These are phyloP conservation scores for Chalciporus sp. DNA, from an alignment of 1,284 basidiomycete genomes.

Conservation along the genomic window DNA sequence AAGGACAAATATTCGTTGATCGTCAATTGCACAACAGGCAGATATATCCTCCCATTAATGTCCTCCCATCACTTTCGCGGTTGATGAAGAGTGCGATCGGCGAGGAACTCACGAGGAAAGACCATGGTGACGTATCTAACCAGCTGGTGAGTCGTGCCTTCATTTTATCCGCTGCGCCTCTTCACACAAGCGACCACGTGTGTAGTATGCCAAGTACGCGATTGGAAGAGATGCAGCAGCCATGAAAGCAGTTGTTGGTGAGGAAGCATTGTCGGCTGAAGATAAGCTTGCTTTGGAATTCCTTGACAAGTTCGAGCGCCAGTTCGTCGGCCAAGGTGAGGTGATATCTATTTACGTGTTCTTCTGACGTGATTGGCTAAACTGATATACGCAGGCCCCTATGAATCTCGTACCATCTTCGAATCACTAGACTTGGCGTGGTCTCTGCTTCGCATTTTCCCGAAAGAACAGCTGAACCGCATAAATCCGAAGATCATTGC, in stretches of 20 bases:
- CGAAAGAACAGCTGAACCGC: constrained; percentile 97
- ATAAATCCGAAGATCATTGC: constrained; percentile 90
- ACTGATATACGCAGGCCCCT: constrained; percentile 61
- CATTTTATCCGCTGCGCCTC: constrained; percentile 23
- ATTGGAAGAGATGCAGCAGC: constrained; percentile 96
- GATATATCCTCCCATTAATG: constrained; percentile 99
- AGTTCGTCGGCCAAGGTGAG: constrained; percentile 91
- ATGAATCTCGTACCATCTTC: constrained; percentile 96
- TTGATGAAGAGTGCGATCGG: constrained; percentile 99
- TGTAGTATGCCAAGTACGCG: constrained; percentile 93
- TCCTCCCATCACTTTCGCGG: constrained; percentile 96
- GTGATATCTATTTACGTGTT: constrained; percentile 20
- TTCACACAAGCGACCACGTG: constrained; percentile 27
- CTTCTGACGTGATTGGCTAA: constrained; percentile 11
- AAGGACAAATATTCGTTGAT: constrained; percentile 99
- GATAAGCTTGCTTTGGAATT: constrained; percentile 95
- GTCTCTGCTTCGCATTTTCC: constrained; percentile 97
- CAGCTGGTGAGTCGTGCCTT: constrained; percentile 69
- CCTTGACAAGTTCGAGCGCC: constrained; percentile 91
- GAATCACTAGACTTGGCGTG: constrained; percentile 98
- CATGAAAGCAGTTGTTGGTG: constrained; percentile 99
- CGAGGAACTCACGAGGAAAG: constrained; percentile 95
- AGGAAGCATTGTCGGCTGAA: constrained; percentile 93
- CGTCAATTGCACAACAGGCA: constrained; percentile 92
- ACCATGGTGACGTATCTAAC: constrained; percentile 99